A percentile compares a stretch with the other conserved stretches of the same genome.
These are phyloP conservation scores for Mesembryanthemum crystallinum DNA, from an alignment of 148 eudicot genomes.

Conservation along the genomic window DNA sequence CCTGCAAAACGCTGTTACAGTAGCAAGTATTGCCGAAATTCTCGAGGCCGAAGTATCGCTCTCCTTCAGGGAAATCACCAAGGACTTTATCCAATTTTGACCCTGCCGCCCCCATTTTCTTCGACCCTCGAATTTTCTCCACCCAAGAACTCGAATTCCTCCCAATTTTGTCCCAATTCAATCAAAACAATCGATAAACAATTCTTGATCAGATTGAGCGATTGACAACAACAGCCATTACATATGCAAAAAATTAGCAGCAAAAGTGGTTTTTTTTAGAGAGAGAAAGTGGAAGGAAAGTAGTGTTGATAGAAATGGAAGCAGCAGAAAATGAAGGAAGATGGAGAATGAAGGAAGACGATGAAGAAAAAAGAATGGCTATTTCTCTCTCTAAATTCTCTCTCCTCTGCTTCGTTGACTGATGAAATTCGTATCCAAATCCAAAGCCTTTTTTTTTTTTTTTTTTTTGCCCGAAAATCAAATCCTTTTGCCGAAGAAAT, in stretches of 20 bases:
- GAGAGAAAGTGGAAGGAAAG: not conserved
- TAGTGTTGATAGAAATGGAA: no score
- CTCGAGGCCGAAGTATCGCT: slow-evolving; percentile 77
- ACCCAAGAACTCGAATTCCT: slow-evolving; percentile 19
- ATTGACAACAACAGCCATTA: no score
- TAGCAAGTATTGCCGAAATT: slow-evolving; percentile 93
- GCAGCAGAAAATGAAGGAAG: not conserved
- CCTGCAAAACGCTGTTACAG: slow-evolving; percentile 86
- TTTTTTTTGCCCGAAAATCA: no score
- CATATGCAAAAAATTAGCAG: no score
- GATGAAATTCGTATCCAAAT: not conserved
- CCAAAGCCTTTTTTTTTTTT: no score
- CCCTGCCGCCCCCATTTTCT: slow-evolving; percentile 75
- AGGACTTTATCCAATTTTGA: slow-evolving; percentile 84
- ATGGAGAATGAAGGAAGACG: not conserved
- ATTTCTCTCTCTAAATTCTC: not conserved
- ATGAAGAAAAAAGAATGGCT: not conserved
- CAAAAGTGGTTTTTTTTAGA: not conserved
- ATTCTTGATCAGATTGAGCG: no score
- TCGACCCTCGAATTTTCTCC: slow-evolving; percentile 20
- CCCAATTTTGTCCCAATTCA: slow-evolving; percentile 2
- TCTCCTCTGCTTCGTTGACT: not conserved
- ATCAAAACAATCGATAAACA: not conserved
- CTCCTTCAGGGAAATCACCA: slow-evolving; percentile 92
- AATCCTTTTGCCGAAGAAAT: not conserved